These are phyloP conservation scores for Colletotrichum filicis DNA, from an alignment of 2,329 filamentous ascomycete species.

Conservation along the genomic window DNA sequence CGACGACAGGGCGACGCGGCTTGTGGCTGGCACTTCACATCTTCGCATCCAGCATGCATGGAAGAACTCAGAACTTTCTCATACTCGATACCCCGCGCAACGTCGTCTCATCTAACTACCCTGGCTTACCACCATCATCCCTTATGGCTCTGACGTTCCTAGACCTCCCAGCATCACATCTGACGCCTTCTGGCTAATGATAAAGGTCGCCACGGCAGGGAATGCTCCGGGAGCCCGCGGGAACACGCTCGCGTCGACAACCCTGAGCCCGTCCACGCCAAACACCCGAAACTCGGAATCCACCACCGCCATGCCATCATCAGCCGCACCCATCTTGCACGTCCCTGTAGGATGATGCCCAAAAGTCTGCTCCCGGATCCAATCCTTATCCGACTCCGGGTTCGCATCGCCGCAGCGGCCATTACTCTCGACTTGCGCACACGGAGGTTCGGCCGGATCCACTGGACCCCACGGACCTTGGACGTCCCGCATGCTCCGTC, in stretches of 20 bases:
- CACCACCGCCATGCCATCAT: slow-evolving; percentile 65
- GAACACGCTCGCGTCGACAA: slow-evolving; percentile 71
- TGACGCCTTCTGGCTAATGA: slow-evolving; percentile 68
- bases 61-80: slow-evolving; percentile 1
- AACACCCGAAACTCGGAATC: slow-evolving; percentile 67
- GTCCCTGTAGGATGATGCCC: slow-evolving; percentile 69
- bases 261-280: slow-evolving; percentile 64
- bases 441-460: slow-evolving; percentile 38
- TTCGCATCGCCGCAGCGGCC: slow-evolving; percentile 40
- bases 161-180: slow-evolving; percentile 50
- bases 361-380: slow-evolving; percentile 54
- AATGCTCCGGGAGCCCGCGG: slow-evolving; percentile 54
- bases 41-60: background rate
- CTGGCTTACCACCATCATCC: background rate
- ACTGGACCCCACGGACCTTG: slow-evolving; percentile 33
- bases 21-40: slow-evolving; percentile 12
- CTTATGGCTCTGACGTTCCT: background rate
- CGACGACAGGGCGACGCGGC: slow-evolving; percentile 25
- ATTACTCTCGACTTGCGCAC: slow-evolving; percentile 30
- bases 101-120: background rate
- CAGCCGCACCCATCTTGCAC: slow-evolving; percentile 64
- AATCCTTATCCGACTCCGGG: slow-evolving; percentile 54
- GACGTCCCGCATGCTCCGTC: slow-evolving; percentile 5
- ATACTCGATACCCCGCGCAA: background rate
- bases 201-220: slow-evolving; percentile 56